phyloP scores from a whole-genome alignment of 352 stramenopile genomes.

The Globisporangium megalacanthum region DNA sequence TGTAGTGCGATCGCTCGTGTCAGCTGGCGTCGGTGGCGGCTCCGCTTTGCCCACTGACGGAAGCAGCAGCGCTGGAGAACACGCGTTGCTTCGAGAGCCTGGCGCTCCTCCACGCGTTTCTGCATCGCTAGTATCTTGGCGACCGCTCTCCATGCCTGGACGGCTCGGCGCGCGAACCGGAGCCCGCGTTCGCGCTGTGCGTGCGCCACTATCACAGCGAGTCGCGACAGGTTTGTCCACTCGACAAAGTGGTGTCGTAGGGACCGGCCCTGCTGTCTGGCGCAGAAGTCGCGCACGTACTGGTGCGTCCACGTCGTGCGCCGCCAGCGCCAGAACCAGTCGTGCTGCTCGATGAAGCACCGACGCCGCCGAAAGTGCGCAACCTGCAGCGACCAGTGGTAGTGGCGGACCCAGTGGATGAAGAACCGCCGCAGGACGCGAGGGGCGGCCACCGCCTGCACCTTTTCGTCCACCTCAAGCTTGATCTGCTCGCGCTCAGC shows the following conservation, averaged over 20 bases:
- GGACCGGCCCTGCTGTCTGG: slow-evolving; percentile 18
- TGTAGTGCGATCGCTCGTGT: slow-evolving; percentile 17
- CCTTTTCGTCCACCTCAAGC: slow-evolving; percentile 37
- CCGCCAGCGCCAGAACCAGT: slow-evolving; percentile 62
- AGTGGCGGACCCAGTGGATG: slow-evolving; percentile 47
- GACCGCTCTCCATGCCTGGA: slow-evolving; percentile 33
- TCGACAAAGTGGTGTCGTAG: slow-evolving; percentile 32
- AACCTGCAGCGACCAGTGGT: slow-evolving; percentile 42
- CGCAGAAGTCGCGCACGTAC: slow-evolving; percentile 24
- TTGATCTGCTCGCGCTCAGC: slow-evolving; percentile 51
- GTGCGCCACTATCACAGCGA: slow-evolving; percentile 44
- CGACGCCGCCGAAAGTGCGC: slow-evolving; percentile 37
- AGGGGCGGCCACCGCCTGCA: slow-evolving; percentile 33
- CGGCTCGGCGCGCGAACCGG: slow-evolving; percentile 18
- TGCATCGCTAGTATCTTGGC: neutral
- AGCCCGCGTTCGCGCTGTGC: slow-evolving; percentile 21
- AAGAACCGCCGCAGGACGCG: slow-evolving; percentile 59
- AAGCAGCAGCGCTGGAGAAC: slow-evolving; percentile 9
- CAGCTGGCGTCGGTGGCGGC: slow-evolving; percentile 4
- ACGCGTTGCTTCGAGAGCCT: neutral
- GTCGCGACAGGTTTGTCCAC: slow-evolving; percentile 52
- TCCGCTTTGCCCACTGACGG: slow-evolving; percentile 4
- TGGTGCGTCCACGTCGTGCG: slow-evolving; percentile 46
- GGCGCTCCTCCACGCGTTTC: neutral
- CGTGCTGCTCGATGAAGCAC: slow-evolving; percentile 46